These are phyloP conservation scores for Populus ilicifolia DNA, from an alignment of 345 rosid genomes.

Conservation along the genomic window DNA sequence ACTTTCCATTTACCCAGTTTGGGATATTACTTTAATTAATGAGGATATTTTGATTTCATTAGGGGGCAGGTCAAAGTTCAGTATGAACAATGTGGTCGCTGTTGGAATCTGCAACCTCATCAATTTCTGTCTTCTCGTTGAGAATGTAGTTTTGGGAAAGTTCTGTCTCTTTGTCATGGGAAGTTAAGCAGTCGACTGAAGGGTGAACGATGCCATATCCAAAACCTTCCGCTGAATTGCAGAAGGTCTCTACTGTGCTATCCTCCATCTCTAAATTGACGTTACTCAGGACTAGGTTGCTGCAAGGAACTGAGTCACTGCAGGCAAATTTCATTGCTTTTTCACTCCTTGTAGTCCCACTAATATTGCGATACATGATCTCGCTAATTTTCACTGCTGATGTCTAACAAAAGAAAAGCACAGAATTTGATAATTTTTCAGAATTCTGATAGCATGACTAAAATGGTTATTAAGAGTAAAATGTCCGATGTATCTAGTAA, in stretches of 20 bases:
- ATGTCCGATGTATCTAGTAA: neutral
- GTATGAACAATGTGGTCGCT: conserved; percentile 43
- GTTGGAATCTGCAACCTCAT: conserved; percentile 13
- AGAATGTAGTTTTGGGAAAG: neutral
- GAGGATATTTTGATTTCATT: neutral
- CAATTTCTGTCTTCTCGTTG: conserved; percentile 1
- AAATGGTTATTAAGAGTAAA: neutral
- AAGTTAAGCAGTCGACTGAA: conserved; percentile 77
- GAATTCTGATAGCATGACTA: neutral
- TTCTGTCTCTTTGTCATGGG: conserved; percentile 48
- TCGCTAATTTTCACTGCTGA: conserved; percentile 74
- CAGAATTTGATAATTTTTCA: neutral
- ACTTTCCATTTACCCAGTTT: neutral
- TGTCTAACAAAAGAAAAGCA: conserved; percentile 43
- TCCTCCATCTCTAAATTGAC: conserved; percentile 70
- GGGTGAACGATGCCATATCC: conserved; percentile 80
- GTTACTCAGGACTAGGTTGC: conserved; percentile 68
- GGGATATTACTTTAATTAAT: conserved; percentile 9
- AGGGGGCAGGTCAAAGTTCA: conserved; percentile 44
- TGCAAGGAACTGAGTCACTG: conserved; percentile 88
- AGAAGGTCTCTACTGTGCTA: conserved; percentile 76
- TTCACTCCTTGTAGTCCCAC: conserved; percentile 66
- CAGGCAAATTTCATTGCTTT: conserved; percentile 87
- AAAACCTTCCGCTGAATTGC: conserved; percentile 86
- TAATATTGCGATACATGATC: conserved; percentile 84